Percentiles rank a stretch among this genome's conserved stretches.
phyloP scores from a whole-genome alignment of 1,284 basidiomycete genomes.

The Grifola frondosa region DNA sequence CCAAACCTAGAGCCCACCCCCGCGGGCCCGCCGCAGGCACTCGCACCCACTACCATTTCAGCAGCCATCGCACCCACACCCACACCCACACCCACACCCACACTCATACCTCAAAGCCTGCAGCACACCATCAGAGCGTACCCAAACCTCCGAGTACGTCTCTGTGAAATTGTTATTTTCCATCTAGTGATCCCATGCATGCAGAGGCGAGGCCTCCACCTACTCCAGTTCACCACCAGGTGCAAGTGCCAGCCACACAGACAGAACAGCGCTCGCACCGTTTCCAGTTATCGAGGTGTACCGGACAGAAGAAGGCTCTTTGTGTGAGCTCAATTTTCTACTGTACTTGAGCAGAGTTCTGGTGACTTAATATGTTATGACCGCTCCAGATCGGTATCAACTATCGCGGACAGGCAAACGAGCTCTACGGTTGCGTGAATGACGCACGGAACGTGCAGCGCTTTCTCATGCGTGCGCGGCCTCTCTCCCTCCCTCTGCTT shows the following conservation, averaged over 20 bases:
- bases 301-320: constrained; percentile 68
- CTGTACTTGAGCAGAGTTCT: no score
- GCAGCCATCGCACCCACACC: constrained; percentile 12
- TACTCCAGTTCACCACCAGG: constrained; percentile 8
- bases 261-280: constrained; percentile 4
- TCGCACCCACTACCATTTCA: constrained; percentile 11
- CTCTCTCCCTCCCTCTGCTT: not conserved
- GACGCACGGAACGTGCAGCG: constrained; percentile 72
- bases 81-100: constrained; percentile 9
- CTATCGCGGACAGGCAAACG: constrained; percentile 63
- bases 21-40: constrained; percentile 12
- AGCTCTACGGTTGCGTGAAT: constrained; percentile 80
- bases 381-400: constrained; percentile 71
- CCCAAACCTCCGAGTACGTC: constrained; percentile 4
- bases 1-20: constrained; percentile 5
- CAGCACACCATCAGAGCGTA: constrained; percentile 5
- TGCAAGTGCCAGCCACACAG: constrained; percentile 2
- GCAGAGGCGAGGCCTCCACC: constrained; percentile 9
- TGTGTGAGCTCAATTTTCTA: constrained; percentile 49
- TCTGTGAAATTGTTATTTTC: not conserved
- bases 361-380: not conserved
- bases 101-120: constrained; percentile 7
- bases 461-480: constrained; percentile 67
- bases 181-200: not conserved
- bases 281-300: constrained; percentile 64